Base-by-base conservation (phyloP, 2,329 filamentous ascomycete species). In the Hirsutella minnesotensis region DNA sequence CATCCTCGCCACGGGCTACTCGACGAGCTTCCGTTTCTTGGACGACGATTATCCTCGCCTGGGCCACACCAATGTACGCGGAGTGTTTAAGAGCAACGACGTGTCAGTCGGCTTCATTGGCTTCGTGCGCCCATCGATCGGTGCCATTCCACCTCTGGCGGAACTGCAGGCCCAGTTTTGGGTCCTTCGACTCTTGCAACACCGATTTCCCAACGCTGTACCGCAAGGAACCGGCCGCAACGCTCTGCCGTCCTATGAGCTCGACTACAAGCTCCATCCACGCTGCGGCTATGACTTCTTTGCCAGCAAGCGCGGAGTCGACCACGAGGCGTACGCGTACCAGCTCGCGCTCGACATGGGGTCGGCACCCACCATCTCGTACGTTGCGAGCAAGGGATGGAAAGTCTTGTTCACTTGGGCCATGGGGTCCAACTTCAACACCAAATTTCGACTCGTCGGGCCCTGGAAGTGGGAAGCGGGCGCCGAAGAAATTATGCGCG, bases 261-360 rank as follows among this genome's bases (percentile, higher is more conserved):
- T 64, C 1, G 60, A 68, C 48, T 72, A 66, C 43, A 50, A 58
- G 18, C 59, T 71, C 3, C 63, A 62, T 30, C 40, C 56, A 0
- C 56, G 57, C 5, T 55, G 50, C 0, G 48, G 50, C 10, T 63
- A 64, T 46, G 60, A 61, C 42, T 49, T 62, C 20, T 60, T 51
- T 40, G 45, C 54, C 19, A 55, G 47, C 20, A 63, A 65, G 48
- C 56, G 62, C 42, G 68, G 65, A 9, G 67, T 72, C 1, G 68
- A 72, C 37, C 68, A 72, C 41, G 69, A 72, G 45, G 64, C 61
- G 43, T 72, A 72, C 46, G 64, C 65, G 0, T 72, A 70, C 52
- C 69, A 72, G 53, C 60, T 72, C 4, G 68, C 68, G 0, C 54
- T 68, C 0, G 69, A 71, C 48, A 67, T 70, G 49, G 65, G 64